Evolutionary conservation across 208 protist genomes (phyloP).

Genomic region (Wallacemonas sp.): DNA sequence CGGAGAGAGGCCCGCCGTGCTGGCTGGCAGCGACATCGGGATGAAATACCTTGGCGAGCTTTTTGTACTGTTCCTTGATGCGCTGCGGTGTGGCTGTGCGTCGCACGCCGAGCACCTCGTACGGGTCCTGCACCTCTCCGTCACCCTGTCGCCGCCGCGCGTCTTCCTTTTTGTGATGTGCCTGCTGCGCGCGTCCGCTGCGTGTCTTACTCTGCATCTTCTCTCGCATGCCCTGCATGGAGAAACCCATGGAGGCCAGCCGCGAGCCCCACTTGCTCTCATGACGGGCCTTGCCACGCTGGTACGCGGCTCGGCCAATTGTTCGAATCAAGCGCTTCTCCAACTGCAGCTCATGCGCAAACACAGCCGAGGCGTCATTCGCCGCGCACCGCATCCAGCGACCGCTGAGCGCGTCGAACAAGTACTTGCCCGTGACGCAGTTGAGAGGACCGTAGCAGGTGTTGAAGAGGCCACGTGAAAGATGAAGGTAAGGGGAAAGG

Average conservation of each 20-base stretch:
- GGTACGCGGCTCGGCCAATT: constrained; percentile 77
- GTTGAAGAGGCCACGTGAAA: constrained; percentile 65
- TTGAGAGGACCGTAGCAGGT: constrained; percentile 61
- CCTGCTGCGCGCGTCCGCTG: not conserved
- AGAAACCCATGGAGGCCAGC: constrained; percentile 76
- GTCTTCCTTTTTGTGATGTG: constrained; percentile 15
- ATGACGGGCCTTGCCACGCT: constrained; percentile 54
- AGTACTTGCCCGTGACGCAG: constrained; percentile 53
- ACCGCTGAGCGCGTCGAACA: constrained; percentile 75
- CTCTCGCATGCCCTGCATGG: constrained; percentile 49
- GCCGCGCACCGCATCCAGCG: constrained; percentile 72
- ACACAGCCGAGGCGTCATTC: constrained; percentile 32
- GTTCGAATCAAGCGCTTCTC: constrained; percentile 72
- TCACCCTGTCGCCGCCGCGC: constrained; percentile 10
- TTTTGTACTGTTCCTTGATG: constrained; percentile 87
- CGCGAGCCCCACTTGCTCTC: constrained; percentile 65
- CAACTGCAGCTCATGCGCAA: constrained; percentile 52
- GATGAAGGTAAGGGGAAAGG: constrained; percentile 67
- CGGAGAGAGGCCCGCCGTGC: constrained; percentile 24
- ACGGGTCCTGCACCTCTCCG: constrained; percentile 48
- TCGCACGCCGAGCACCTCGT: constrained; percentile 73
- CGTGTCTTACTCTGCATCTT: constrained; percentile 23
- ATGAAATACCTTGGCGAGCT: constrained; percentile 86
- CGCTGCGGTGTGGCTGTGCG: constrained; percentile 55
- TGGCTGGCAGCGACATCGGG: constrained; percentile 66